These are phyloP conservation scores for Talaromyces albobiverticillius DNA, from an alignment of 2,329 filamentous ascomycete species.

Conservation along the genomic window DNA sequence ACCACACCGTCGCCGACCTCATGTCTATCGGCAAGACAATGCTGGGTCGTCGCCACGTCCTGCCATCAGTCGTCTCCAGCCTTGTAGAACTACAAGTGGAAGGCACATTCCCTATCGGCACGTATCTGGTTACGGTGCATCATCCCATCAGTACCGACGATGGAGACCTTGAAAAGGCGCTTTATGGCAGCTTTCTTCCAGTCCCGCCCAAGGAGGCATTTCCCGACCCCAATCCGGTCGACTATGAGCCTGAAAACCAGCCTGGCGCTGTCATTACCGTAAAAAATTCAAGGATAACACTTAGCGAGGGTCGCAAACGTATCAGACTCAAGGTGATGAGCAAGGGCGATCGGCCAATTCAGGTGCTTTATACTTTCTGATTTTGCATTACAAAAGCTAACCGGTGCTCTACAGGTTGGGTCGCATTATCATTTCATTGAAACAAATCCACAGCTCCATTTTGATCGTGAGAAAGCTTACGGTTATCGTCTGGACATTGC, in stretches of 20 bases:
- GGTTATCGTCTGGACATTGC: slow-evolving; percentile 86
- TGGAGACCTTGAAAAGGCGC: slow-evolving; percentile 77
- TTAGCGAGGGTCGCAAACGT: slow-evolving; percentile 73
- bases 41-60: slow-evolving; percentile 88
- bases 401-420: slow-evolving; percentile 59
- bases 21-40: slow-evolving; percentile 89
- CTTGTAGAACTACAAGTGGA: slow-evolving; percentile 87
- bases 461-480: slow-evolving; percentile 78
- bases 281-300: slow-evolving; percentile 59
- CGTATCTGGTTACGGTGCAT: slow-evolving; percentile 92
- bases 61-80: slow-evolving; percentile 74
- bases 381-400: not conserved
- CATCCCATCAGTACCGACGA: slow-evolving; percentile 83
- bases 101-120: slow-evolving; percentile 86
- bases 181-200: slow-evolving; percentile 90
- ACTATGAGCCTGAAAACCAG: slow-evolving; percentile 65
- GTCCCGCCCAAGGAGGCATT: slow-evolving; percentile 69
- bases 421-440: slow-evolving; percentile 97
- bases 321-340: slow-evolving; percentile 76
- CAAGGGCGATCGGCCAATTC: slow-evolving; percentile 83
- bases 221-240: slow-evolving; percentile 60
- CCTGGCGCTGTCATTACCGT: slow-evolving; percentile 77
- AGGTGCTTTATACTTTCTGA: slow-evolving; percentile 51
- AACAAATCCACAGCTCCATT: slow-evolving; percentile 84
- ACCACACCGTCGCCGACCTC: slow-evolving; percentile 85